These are phyloP conservation scores for Fonsecaea nubica DNA, from an alignment of 2,329 filamentous ascomycete species.

Conservation along the genomic window DNA sequence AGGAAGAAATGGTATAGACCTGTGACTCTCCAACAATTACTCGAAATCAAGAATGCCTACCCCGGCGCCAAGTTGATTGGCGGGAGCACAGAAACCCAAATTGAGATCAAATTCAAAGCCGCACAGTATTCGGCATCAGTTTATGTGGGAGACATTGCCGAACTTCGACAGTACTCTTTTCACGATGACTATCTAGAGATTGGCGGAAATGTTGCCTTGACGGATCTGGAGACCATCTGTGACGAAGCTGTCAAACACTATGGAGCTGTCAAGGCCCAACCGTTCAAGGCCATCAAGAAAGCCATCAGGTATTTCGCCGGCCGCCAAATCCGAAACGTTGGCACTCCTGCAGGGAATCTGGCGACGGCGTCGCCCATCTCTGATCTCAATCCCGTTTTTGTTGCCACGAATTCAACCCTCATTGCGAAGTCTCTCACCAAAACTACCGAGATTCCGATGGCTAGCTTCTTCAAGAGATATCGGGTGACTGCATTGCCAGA, in stretches of 20 bases:
- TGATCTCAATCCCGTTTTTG: conserved; percentile 91
- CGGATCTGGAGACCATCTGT: conserved; percentile 86
- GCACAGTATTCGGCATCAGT: conserved; percentile 89
- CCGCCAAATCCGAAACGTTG: conserved; percentile 95
- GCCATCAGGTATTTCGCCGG: conserved; percentile 95
- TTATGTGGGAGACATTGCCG: conserved; percentile 90
- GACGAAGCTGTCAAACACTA: conserved; percentile 80
- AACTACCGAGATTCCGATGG: conserved; percentile 87
- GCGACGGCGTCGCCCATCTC: conserved; percentile 96
- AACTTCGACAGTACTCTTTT: conserved; percentile 81
- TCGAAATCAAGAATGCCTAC: conserved; percentile 87
- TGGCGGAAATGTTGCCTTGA: conserved; percentile 89
- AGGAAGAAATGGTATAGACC: conserved; percentile 92
- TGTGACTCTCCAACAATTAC: conserved; percentile 80
- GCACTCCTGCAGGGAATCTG: conserved; percentile 91
- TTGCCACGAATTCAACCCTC: conserved; percentile 81
- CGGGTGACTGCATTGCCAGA: conserved; percentile 79
- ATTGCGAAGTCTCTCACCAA: conserved; percentile 77
- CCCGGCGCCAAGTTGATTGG: conserved; percentile 93
- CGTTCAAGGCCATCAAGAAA: conserved; percentile 90
- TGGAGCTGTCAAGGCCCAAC: conserved; percentile 72
- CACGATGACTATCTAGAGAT: conserved; percentile 84
- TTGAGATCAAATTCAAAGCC: conserved; percentile 97
- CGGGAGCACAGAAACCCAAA: conserved; percentile 95
- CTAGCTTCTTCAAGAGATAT: conserved; percentile 90